Percentiles rank a stretch among this genome's conserved stretches.
Evolutionary conservation across 2,329 filamentous ascomycete species (phyloP).

Genomic region (Ilyonectria destructans): DNA sequence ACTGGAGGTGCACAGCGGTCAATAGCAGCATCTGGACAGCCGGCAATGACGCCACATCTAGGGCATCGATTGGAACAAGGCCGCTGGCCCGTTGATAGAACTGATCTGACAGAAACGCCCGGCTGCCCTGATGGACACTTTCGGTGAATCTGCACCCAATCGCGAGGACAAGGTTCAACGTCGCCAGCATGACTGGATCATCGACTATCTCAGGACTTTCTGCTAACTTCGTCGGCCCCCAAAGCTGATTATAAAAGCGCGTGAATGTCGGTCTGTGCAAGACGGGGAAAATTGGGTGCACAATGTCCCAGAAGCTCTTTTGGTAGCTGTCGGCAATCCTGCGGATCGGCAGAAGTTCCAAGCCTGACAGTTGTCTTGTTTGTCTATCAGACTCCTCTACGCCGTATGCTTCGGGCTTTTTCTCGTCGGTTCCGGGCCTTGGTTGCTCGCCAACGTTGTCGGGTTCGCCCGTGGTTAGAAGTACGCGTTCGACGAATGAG

Average conservation of each 20-base stretch:
- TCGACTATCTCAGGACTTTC: not conserved
- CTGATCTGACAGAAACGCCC: conserved; percentile 1
- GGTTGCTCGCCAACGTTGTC: too few relatives aligned
- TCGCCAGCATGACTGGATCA: conserved; percentile 6
- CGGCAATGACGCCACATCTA: not conserved
- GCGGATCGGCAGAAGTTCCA: conserved; percentile 4
- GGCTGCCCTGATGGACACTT: not conserved
- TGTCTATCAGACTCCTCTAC: too few relatives aligned
- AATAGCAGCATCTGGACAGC: conserved; percentile 5
- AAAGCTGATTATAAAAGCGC: not conserved
- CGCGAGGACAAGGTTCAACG: conserved; percentile 3
- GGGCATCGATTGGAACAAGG: conserved; percentile 5
- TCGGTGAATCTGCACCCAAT: conserved; percentile 9
- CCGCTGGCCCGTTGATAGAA: conserved; percentile 7
- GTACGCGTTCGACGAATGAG: too few relatives aligned
- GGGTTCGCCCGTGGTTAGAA: too few relatives aligned
- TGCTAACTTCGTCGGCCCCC: not conserved
- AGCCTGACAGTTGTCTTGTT: not conserved
- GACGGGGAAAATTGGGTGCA: conserved; percentile 10
- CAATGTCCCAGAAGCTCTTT: conserved; percentile 4
- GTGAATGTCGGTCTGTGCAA: conserved; percentile 15
- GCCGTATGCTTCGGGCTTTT: too few relatives aligned
- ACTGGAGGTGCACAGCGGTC: conserved; percentile 13
- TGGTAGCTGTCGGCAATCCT: conserved; percentile 3
- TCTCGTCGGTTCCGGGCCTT: too few relatives aligned